Conservation (phyloP, 2,329 filamentous ascomycete species). For the Claviceps lovelessii region DNA sequence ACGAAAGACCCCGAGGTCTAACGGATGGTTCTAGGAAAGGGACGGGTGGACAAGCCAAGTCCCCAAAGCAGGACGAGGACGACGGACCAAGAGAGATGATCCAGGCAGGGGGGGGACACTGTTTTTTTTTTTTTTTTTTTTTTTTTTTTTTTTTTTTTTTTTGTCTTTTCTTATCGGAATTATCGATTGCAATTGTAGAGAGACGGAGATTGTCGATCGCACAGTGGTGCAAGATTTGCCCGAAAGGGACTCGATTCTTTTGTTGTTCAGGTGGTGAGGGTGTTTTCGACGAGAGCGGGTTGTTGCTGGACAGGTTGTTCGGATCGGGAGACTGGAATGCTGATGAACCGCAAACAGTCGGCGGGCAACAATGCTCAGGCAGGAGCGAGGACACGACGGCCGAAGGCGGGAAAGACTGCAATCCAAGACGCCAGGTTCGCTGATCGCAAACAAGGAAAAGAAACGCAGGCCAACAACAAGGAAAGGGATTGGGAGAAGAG, state of each 20-base stretch:
- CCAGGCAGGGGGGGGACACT: no score
- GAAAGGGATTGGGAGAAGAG: conserved; percentile 13
- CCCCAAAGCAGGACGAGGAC: not conserved
- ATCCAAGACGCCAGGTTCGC: not conserved
- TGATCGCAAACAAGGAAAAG: not conserved
- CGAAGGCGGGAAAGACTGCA: not conserved
- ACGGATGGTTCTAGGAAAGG: not conserved
- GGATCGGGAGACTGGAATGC: conserved; percentile 8
- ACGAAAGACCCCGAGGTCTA: not conserved
- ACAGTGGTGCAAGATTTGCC: not conserved
- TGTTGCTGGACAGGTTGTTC: not conserved
- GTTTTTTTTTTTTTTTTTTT: no score
- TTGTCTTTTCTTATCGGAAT: no score
- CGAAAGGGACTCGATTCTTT: not conserved
- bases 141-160: no score
- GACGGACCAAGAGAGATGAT: not conserved
- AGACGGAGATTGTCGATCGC: not conserved
- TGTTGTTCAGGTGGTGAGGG: not conserved
- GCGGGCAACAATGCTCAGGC: not conserved
- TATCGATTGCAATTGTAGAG: not conserved
- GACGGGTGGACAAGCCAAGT: not conserved
- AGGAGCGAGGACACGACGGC: not conserved
- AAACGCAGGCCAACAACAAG: not conserved
- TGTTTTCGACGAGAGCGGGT: not conserved
- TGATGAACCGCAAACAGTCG: conserved; percentile 7